Percentiles rank a stretch among this genome's conserved stretches.
These are phyloP conservation scores for Plantago elongata DNA, from an alignment of 257 asterid species.

Conservation along the genomic window DNA sequence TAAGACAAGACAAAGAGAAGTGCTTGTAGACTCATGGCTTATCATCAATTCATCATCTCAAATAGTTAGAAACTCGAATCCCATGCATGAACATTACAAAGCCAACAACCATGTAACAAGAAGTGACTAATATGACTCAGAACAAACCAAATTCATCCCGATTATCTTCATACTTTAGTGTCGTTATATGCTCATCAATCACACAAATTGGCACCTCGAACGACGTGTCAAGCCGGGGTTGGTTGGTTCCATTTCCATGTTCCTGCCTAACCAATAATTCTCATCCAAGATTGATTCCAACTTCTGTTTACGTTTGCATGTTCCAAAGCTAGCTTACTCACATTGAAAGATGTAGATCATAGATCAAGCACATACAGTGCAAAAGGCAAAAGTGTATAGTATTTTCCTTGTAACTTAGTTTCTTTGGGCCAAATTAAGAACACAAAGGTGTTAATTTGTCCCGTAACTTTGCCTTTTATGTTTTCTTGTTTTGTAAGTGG, in stretches of 20 bases:
- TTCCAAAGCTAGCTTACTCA: neutral
- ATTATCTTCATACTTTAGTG: slow-evolving; percentile 25
- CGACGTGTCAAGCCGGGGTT: slow-evolving; percentile 19
- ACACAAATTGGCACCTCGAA: neutral
- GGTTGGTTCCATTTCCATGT: slow-evolving; percentile 18
- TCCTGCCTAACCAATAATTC: slow-evolving; percentile 31
- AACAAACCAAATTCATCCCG: slow-evolving; percentile 1
- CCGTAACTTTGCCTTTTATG: neutral
- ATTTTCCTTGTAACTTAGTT: neutral
- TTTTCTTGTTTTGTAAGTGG: neutral
- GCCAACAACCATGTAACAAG: slow-evolving; percentile 14
- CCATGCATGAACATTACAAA: neutral
- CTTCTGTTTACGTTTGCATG: slow-evolving; percentile 1
- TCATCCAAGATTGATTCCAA: neutral
- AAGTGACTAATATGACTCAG: slow-evolving; percentile 10
- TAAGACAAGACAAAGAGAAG: no score
- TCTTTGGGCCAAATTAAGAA: no score
- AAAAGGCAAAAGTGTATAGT: neutral
- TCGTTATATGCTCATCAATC: slow-evolving; percentile 8
- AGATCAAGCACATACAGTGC: neutral
- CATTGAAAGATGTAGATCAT: neutral
- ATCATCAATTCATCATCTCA: no score
- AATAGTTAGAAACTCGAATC: no score
- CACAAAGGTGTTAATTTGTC: slow-evolving; percentile 9
- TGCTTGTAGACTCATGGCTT: no score